Base-by-base conservation (phyloP, 2,329 filamentous ascomycete genomes). In the Fusarium chlamydosporum region DNA sequence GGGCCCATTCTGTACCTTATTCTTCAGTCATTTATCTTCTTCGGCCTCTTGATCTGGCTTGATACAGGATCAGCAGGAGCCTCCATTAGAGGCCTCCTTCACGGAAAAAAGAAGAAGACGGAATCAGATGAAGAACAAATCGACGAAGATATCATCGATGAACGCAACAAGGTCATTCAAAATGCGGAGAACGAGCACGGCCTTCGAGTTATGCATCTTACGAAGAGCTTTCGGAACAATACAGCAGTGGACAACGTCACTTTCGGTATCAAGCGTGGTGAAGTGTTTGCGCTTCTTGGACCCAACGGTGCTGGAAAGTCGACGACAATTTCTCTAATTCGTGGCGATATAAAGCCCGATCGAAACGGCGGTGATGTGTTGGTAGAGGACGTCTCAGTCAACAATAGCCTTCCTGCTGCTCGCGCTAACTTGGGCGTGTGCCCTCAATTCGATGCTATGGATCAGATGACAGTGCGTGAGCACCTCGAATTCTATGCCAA, bases 251-350 rank as follows among this genome's bases (percentile, higher is more conserved):
- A 97, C 72, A 92, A 97, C 72, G 88, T 96, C 41, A 92, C 91
- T 0, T 97, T 97, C 73, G 91, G 91, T 18, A 91, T 97, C 33
- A 86, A 87, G 16, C 88, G 88, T 48, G 91, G 92, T 50, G 91
- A 97, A 76, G 92, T 97, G 1, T 97, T 97, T 79, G 94, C 94
- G 0, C 85, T 97, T 0, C 86, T 98, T 1, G 94, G 94, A 0
- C 94, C 94, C 16, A 97, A 97, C 75, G 94, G 94, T 26, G 95
- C 94, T 2, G 94, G 94, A 59, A 97, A 97, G 74, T 93, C 91
- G 0, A 97, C 94, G 0, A 96, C 92, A 0, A 97, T 97, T 72
- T 93, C 91, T 2, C 83, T 97, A 42, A 93, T 98, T 69, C 88
- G 94, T 65, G 95, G 95, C n/a, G 94, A 97, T 74, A 86, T 95